Conservation (phyloP, 2,329 filamentous ascomycete genomes). For the Pseudogymnoascus sp. region DNA sequence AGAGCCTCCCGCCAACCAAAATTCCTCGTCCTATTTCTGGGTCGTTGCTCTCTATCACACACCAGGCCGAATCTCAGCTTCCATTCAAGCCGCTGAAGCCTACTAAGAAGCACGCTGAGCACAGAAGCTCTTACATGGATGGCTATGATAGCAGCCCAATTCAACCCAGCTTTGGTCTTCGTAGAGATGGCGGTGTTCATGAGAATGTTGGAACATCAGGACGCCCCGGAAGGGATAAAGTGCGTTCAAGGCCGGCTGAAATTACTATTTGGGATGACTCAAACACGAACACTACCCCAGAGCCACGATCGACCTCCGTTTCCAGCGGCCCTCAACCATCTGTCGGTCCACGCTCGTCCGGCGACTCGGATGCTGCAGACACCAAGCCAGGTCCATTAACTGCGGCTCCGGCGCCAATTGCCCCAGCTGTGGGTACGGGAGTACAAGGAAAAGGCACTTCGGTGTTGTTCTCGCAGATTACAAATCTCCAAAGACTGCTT, state of each 20-base stretch:
- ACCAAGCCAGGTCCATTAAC: not conserved
- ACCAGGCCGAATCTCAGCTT: not conserved
- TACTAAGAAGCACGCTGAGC: not conserved
- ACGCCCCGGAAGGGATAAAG: not conserved
- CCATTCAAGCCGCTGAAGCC: not conserved
- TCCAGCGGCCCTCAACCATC: not conserved
- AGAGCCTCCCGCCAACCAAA: not conserved
- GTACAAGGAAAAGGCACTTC: conserved; percentile 18
- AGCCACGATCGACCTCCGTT: not conserved
- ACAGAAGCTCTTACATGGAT: not conserved
- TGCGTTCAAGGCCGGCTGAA: not conserved
- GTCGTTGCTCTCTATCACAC: not conserved
- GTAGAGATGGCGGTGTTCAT: not conserved
- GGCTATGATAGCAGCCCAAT: not conserved
- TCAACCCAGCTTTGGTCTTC: not conserved
- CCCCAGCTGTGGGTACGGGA: not conserved
- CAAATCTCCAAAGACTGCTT: conserved; percentile 40
- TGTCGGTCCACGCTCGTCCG: not conserved
- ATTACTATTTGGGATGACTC: not conserved
- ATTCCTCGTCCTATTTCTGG: not conserved
- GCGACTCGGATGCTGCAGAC: not conserved
- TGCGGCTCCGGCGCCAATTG: not conserved
- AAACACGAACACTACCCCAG: not conserved
- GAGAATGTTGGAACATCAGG: not conserved
- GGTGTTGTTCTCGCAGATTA: conserved; percentile 40